Evolutionary conservation across 805 yeast genomes (phyloP), one percentile per base, ranked within the genome.

Genomic region (Yamadazyma philogaea): DNA sequence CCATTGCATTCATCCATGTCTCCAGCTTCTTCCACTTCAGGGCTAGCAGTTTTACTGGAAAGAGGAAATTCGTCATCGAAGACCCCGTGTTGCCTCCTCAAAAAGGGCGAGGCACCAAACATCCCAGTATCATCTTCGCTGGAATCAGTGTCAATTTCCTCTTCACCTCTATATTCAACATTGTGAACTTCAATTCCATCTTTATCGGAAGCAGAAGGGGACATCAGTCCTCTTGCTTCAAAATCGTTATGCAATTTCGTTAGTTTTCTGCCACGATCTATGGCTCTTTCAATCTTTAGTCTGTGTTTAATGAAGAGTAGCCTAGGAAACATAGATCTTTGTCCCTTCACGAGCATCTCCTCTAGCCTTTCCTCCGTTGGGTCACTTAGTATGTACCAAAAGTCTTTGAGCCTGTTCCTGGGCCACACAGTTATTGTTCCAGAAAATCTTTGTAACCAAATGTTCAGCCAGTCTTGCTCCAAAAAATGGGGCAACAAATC

Each of bases 361-460:
- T 57, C 77, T 49, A 85, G 61, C 46, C 78, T 69, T 30, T 76
- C 77, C 48, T 75, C 80, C 2, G 75, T 70, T 1, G 95, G 93
- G 54, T 85, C 91, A 47, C 80, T 72, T 42, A 85, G 63, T 35
- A 85, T 79, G 53, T 80, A 72, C 64, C 69, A 70, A 48, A 83
- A 79, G 55, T 86, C 93, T 26, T 57, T 59, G 10, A 82, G 57
- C 27, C 65, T 65, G 48, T 81, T 75, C 49, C 81, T 75, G 2
- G 93, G 93, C 81, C 87, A 85, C 16, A 85, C 69, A 0, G 93
- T 86, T 8, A 85, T 80, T 0, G 86, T 74, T 1, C 95, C 95
- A 35, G 82, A 77, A 55, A 86, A 85, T 45, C 74, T 66, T 63
- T 85, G 95, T 21, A 86, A 63, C 74, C 86, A 85, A 14, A 85